These are phyloP conservation scores for Talaromyces funiculosus DNA, from an alignment of 2,329 filamentous ascomycete species.

Conservation along the genomic window DNA sequence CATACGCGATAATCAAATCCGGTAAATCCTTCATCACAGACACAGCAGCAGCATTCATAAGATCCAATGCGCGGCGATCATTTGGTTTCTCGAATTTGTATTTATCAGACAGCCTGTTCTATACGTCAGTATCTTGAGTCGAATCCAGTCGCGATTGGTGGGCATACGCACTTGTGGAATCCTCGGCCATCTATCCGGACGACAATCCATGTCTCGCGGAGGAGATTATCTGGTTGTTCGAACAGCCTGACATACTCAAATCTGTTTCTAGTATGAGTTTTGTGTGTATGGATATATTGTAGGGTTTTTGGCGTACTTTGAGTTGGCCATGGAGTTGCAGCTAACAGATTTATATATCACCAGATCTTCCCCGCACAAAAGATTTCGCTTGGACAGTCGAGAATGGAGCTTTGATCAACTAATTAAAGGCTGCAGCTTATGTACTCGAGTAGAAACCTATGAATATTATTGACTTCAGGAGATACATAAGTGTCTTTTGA, in stretches of 20 bases:
- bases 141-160: background rate
- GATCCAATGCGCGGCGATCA: slow-evolving; percentile 74
- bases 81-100: slow-evolving; percentile 91
- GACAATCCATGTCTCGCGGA: slow-evolving; percentile 93
- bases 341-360: background rate
- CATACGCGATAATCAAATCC: slow-evolving; percentile 83
- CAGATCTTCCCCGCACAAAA: slow-evolving; percentile 2
- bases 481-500: background rate
- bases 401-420: background rate
- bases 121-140: background rate
- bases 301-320: slow-evolving; percentile 25
- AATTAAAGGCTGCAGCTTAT: background rate
- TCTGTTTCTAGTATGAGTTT: slow-evolving; percentile 42
- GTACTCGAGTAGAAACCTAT: background rate
- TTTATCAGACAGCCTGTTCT: slow-evolving; percentile 62
- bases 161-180: slow-evolving; percentile 72
- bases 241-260: slow-evolving; percentile 93
- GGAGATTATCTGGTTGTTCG: slow-evolving; percentile 71
- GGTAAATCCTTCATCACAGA: slow-evolving; percentile 77
- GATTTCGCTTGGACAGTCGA: background rate
- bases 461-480: background rate
- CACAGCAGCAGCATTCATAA: slow-evolving; percentile 92
- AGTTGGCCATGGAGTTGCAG: slow-evolving; percentile 31
- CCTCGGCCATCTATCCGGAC: slow-evolving; percentile 89
- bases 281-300: background rate